These are phyloP conservation scores for Xylaria sp. DNA, from an alignment of 2,329 filamentous ascomycete genomes.

Conservation along the genomic window DNA sequence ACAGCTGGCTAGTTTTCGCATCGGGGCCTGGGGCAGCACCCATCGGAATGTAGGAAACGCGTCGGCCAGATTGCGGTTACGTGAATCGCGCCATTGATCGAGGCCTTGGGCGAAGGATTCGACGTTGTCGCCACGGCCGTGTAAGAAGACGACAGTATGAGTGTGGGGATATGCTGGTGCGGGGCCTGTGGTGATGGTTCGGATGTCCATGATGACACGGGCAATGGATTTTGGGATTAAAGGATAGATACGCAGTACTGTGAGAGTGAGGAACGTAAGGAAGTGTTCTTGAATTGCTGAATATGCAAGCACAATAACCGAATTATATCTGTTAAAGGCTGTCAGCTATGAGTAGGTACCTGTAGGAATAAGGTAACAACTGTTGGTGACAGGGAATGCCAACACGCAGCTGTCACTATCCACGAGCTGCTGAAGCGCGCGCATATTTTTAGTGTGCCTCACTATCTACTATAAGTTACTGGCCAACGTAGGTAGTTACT, in stretches of 20 bases:
- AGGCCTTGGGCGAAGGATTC: conserved; percentile 49
- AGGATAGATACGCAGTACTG: background rate
- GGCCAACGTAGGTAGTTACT: background rate
- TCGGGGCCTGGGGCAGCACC: conserved; percentile 59
- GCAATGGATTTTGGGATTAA: background rate
- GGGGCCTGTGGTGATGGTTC: conserved; percentile 29
- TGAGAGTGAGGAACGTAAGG: background rate
- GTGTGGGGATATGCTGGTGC: conserved; percentile 49
- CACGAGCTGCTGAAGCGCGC: background rate
- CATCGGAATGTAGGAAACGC: conserved; percentile 58
- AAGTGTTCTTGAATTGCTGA: background rate
- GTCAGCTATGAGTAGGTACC: background rate
- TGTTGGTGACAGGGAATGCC: background rate
- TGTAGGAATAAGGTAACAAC: background rate
- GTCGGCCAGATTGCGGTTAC: conserved; percentile 49
- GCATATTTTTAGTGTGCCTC: background rate
- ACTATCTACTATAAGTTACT: background rate
- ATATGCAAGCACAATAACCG: background rate
- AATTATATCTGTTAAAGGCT: background rate
- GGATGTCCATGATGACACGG: conserved; percentile 19
- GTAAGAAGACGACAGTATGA: conserved; percentile 58
- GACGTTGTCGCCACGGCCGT: conserved; percentile 56
- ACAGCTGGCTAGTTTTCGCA: conserved; percentile 43
- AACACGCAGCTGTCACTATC: background rate
- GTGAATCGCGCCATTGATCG: conserved; percentile 47